Base-by-base conservation (phyloP, 2,329 filamentous ascomycete species). In the Epichloe aotearoae region DNA sequence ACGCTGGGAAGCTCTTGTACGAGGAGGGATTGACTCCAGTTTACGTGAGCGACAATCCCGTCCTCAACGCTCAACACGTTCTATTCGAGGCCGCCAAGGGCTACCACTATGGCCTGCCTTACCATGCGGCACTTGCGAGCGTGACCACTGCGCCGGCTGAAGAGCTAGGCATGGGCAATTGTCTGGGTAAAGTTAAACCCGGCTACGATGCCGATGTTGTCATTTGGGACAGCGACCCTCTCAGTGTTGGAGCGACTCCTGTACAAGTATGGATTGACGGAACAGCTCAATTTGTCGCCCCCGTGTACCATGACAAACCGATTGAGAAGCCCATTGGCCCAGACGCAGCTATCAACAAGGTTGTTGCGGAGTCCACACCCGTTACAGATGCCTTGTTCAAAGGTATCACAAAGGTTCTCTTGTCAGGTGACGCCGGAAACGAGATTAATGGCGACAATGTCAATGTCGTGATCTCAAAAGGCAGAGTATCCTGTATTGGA, bases 1-100 rank as follows among this genome's bases (percentile, higher is more conserved):
- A 77, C 53, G 82, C 82, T 2, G 82, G 82, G 26, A 84, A 83
- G 60, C 72, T 80, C 4, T 71, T 86, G 0, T 80, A 80, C 56
- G 81, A 85, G 20, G 73, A 77, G 51, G 81, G 78, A 26, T 69
- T 86, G 34, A 84, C 80, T 0, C 74, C 80, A 1, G 75, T 84
- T 19, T 85, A 83, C 55, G 82, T 86, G n/a, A 81, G 76, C 53
- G 82, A 85, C 60, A 86, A 86, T 60, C 83, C 83, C 0, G 81
- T 84, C 0, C 64, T 84, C 50, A 85, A 84, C 56, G 81, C 81
- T 1, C 82, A 85, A 61, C 82, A 85, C 55, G 80, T 86, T 3
- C 68, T 85, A 1, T 82, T 84, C 46, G 82, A 82, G 59, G 78
- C 78, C 10, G 78, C 76, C 46, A 80, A 80, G 63, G 75, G 66